phyloP scores from a whole-genome alignment of 768 basidiomycete genomes.

The Pisolithus sp. region DNA sequence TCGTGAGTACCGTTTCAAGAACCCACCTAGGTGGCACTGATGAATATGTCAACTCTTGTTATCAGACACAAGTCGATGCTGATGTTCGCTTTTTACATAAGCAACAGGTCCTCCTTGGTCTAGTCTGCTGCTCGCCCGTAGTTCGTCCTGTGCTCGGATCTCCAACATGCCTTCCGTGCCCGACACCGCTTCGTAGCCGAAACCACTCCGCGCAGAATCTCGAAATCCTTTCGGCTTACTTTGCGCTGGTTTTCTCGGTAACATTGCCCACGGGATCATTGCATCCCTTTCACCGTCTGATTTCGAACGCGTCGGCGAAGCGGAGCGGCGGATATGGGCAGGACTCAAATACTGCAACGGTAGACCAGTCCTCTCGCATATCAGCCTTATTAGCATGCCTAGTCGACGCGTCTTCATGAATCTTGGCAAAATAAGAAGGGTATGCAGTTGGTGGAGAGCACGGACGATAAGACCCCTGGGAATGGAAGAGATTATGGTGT shows the following conservation, averaged over 20 bases:
- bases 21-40: too few species aligned
- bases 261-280: conserved; percentile 72
- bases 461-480: conserved; percentile 77
- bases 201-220: conserved; percentile 85
- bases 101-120: not conserved
- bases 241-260: conserved; percentile 82
- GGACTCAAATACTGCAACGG: too few species aligned
- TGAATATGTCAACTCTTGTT: too few species aligned
- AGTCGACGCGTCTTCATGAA: conserved; percentile 75
- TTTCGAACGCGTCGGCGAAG: too few species aligned
- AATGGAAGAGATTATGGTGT: conserved; percentile 88
- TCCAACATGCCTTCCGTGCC: conserved; percentile 95
- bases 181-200: conserved; percentile 64
- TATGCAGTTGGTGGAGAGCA: conserved; percentile 79
- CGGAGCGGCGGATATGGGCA: too few species aligned
- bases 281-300: conserved; percentile 51
- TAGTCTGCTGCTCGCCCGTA: conserved; percentile 58
- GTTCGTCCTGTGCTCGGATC: conserved; percentile 81
- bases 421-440: conserved; percentile 59
- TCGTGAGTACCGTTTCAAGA: too few species aligned
- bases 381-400: too few species aligned
- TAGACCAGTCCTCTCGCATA: too few species aligned
- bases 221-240: conserved; percentile 87
- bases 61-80: too few species aligned
- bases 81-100: not conserved